Evolutionary conservation across 768 basidiomycete species (phyloP), one percentile per base, ranked within the genome.

Genomic region (Amanita subjunquillea): DNA sequence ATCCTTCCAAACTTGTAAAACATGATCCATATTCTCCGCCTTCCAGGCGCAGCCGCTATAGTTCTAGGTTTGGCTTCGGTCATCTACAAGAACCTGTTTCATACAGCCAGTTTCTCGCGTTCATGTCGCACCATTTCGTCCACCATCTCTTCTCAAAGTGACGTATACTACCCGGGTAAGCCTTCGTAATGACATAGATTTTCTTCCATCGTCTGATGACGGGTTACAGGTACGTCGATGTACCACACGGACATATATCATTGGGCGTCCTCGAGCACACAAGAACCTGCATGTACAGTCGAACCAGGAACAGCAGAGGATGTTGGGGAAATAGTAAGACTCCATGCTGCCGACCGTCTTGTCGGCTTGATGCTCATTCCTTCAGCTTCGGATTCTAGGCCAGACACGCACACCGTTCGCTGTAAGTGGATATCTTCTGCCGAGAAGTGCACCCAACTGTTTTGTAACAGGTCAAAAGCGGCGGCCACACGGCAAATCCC

Each of bases 401-500:
- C 20, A 46, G 37, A 38, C 3, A 6, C 39, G 43, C 15, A 38
- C 25, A 15, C 43, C 42, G n/a, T 53, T 53, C 44, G 51, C 32
- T 17, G 51, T 53, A 6, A 7, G 36, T 13, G 6, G 5, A n/a
- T 45, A 25, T 29, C 23, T 20, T 30, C 3, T 41, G 9, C 9
- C 20, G 13, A n/a, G 3, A 8, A 2, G 22, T 6, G 6, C 23
- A 34, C 29, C 13, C 3, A 29, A n/a, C 13, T 40, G 15, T n/a
- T 9, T 12, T 27, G 1, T 25, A 20, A 25, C 30, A 77, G 78
- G 69, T 79, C 55, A 78, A 75, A 59, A 70, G 75, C 29, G 78
- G 73, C 6, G 76, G 78, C 1, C 77, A 79, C 60, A 51, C 70
- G 1, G 53, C 66, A 8, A 75, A 74, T 55, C 68, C 64, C 2